Evolutionary conservation across 441 rosid genomes (phyloP).

Genomic region (Jatropha multifida): DNA sequence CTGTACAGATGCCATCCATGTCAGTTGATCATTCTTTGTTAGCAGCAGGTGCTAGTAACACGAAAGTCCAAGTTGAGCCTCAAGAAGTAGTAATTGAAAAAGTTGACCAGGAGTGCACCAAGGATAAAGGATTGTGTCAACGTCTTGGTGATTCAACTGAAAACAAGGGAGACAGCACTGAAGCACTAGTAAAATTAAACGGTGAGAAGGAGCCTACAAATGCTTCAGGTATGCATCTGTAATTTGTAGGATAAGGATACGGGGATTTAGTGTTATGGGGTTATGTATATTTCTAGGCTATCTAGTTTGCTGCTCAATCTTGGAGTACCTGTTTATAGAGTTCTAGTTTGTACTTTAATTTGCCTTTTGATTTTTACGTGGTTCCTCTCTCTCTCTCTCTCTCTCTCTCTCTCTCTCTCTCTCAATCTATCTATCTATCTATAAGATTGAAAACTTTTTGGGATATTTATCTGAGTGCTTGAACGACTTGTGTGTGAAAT

Average conservation of each 20-base stretch:
- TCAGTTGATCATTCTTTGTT: slow-evolving; percentile 35
- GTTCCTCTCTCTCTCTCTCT: not conserved
- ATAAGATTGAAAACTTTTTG: not conserved
- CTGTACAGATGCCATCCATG: slow-evolving; percentile 24
- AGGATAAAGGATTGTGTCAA: slow-evolving; percentile 31
- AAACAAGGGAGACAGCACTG: slow-evolving; percentile 34
- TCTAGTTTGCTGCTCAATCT: not conserved
- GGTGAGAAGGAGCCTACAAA: slow-evolving; percentile 30
- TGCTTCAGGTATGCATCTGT: slow-evolving; percentile 48
- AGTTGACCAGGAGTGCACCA: slow-evolving; percentile 32
- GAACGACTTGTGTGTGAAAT: no score
- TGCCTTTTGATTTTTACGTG: not conserved
- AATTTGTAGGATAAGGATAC: not conserved
- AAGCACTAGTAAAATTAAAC: slow-evolving; percentile 35
- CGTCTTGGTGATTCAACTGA: slow-evolving; percentile 32
- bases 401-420: not conserved
- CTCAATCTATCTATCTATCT: no score
- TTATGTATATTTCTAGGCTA: not conserved
- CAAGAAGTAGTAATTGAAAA: slow-evolving; percentile 26
- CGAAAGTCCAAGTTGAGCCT: slow-evolving; percentile 31
- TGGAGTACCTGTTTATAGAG: not conserved
- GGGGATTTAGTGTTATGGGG: not conserved
- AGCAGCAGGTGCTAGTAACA: slow-evolving; percentile 34
- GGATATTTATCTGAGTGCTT: not conserved
- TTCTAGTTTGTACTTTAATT: not conserved